Evolutionary conservation across 208 protist species (phyloP).

Genomic region (Wallacemonas sp.): DNA sequence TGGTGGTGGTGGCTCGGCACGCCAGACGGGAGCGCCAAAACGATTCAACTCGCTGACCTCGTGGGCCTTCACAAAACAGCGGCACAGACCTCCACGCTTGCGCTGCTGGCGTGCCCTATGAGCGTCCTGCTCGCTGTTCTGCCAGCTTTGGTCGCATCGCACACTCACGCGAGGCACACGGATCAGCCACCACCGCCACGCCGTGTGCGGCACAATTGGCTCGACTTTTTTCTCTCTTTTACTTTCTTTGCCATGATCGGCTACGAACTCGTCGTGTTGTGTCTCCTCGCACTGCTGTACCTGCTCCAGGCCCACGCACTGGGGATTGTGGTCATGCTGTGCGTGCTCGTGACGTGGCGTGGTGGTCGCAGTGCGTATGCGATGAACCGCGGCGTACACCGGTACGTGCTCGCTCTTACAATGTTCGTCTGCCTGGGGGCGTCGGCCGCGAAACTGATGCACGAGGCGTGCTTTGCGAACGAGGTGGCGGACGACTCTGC

Average conservation of each 20-base stretch:
- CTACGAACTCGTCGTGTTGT: constrained; percentile 1
- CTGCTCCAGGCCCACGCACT: constrained; percentile 13
- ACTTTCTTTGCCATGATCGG: not conserved
- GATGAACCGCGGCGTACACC: not conserved
- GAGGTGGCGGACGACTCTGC: not conserved
- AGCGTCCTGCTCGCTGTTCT: not conserved
- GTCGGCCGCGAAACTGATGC: not conserved
- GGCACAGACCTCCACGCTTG: not conserved
- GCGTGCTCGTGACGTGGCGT: not conserved
- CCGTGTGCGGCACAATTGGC: not conserved
- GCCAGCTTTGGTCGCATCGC: not conserved
- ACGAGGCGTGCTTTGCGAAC: not conserved
- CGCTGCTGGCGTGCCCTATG: not conserved
- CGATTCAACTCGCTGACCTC: not conserved
- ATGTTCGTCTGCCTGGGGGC: not conserved
- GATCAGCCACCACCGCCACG: not conserved
- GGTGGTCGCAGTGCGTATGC: not conserved
- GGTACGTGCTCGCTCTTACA: not conserved
- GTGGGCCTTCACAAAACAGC: constrained; percentile 9
- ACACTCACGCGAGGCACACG: too few relatives aligned
- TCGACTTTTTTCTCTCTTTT: not conserved
- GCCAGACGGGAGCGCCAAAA: too few relatives aligned
- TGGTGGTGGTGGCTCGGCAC: constrained; percentile 6
- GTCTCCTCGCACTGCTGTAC: not conserved
- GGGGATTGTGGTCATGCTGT: constrained; percentile 1